These are phyloP conservation scores for Pythium phragmitis DNA, from an alignment of 352 stramenopile genomes.

Conservation along the genomic window DNA sequence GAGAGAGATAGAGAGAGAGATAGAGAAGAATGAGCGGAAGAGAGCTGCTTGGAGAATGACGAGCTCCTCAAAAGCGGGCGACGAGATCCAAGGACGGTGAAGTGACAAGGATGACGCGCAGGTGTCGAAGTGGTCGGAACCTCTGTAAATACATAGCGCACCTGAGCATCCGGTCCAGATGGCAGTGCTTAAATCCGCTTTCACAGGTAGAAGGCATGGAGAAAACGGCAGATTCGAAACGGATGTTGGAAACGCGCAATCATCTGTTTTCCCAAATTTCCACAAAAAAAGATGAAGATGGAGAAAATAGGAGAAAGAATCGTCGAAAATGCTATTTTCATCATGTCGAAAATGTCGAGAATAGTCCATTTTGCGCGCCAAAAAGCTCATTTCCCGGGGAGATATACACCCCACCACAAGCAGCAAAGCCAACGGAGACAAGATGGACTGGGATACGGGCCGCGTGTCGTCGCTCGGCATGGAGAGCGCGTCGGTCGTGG, in stretches of 20 bases:
- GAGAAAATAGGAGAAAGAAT: not conserved
- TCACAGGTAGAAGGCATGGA: not conserved
- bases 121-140: conserved; percentile 23
- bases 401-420: not conserved
- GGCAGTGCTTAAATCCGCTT: not conserved
- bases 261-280: not conserved
- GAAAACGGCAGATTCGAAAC: conserved; percentile 1
- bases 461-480: conserved; percentile 80
- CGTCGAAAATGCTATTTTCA: conserved; percentile 7
- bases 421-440: not conserved
- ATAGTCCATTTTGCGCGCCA: conserved; percentile 15
- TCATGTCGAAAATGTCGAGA: conserved; percentile 15
- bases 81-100: conserved; percentile 6
- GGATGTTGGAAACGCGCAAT: not conserved
- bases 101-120: conserved; percentile 29
- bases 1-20: not conserved
- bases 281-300: not conserved
- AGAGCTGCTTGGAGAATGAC: conserved; percentile 23
- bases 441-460: conserved; percentile 83
- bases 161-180: no score
- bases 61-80: not conserved
- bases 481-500: conserved; percentile 56
- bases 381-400: conserved; percentile 4
- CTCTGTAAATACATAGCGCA: not conserved
- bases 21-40: not conserved